These are phyloP conservation scores for Phoma sp. DNA, from an alignment of 2,329 filamentous ascomycete genomes.

Conservation along the genomic window DNA sequence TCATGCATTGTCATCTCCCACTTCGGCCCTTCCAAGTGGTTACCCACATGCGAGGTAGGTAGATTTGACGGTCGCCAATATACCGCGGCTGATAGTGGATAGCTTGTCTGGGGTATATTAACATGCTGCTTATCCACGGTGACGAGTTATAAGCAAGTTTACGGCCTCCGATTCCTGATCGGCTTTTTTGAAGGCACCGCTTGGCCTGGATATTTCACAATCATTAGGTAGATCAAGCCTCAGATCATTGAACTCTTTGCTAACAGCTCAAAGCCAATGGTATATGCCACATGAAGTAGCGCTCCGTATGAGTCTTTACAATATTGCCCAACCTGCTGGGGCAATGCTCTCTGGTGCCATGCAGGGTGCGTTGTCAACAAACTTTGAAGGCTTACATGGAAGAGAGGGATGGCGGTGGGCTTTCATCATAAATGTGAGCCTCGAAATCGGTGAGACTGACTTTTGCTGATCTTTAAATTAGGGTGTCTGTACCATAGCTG, in stretches of 20 bases:
- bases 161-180: background rate
- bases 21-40: background rate
- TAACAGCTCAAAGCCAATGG: background rate
- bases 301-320: constrained; percentile 2
- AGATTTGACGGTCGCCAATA: no score
- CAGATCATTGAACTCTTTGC: no score
- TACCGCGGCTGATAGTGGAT: background rate
- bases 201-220: constrained; percentile 4
- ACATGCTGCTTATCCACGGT: background rate
- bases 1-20: constrained; percentile 11
- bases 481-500: background rate
- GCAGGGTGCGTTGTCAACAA: constrained; percentile 26
- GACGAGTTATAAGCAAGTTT: background rate
- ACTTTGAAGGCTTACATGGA: constrained; percentile 56
- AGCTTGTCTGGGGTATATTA: constrained; percentile 3
- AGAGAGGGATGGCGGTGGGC: constrained; percentile 58
- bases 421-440: constrained; percentile 58
- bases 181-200: background rate
- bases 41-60: background rate
- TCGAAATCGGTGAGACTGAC: background rate
- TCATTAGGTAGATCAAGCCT: background rate
- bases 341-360: background rate
- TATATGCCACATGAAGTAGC: constrained; percentile 13
- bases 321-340: background rate
- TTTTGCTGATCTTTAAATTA: no score